Conservation (phyloP, 139 green algal genomes). For the Eudorina sp. region DNA sequence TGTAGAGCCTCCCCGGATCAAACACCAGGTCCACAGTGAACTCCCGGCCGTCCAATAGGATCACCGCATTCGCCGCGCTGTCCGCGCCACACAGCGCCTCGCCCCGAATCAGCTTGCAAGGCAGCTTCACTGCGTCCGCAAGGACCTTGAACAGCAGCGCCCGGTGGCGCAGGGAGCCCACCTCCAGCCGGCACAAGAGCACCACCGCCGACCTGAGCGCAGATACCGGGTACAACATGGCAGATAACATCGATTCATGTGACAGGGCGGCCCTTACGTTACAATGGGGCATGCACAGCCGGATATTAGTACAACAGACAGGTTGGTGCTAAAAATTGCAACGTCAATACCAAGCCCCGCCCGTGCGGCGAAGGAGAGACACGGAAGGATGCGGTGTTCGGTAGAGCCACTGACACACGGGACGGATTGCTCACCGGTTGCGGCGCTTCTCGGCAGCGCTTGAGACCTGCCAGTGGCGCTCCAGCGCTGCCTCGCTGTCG, state of each 20-base stretch:
- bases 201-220: conserved; percentile 67
- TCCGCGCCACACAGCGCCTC: conserved; percentile 26
- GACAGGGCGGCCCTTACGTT: no score
- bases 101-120: conserved; percentile 74
- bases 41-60: conserved; percentile 57
- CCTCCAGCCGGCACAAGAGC: conserved; percentile 70
- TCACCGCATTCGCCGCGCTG: conserved; percentile 49
- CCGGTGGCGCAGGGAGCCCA: conserved; percentile 78
- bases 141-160: conserved; percentile 93
- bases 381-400: no score
- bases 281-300: no score
- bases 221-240: no score
- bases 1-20: conserved; percentile 58
- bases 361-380: no score
- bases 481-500: conserved; percentile 45
- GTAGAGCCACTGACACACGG: neutral
- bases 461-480: conserved; percentile 47
- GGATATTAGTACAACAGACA: no score
- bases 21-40: conserved; percentile 71
- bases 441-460: conserved; percentile 50
- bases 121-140: conserved; percentile 70
- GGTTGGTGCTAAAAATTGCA: no score
- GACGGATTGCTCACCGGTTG: conserved; percentile 16
- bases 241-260: no score
- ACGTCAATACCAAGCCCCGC: no score